Conservation (phyloP, 2,329 filamentous ascomycete species). For the Xylaria sp. region DNA sequence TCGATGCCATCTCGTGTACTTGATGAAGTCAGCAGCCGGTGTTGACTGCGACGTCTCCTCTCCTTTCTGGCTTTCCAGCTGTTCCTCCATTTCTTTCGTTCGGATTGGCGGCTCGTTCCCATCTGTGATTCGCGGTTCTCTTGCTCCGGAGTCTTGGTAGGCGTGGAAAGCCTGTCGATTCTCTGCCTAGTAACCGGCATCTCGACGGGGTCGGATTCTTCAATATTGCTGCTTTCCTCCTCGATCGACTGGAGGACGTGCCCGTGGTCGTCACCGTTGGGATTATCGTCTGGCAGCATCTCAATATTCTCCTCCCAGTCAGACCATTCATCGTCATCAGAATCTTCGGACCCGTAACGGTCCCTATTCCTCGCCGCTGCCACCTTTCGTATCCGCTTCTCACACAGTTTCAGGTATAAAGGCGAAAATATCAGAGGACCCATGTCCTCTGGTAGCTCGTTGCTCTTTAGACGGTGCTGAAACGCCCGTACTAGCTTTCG, state of each 20-base stretch:
- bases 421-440: slow-evolving; percentile 18
- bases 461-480: not conserved
- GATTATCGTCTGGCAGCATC: not conserved
- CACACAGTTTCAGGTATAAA: slow-evolving; percentile 7
- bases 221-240: not conserved
- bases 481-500: slow-evolving; percentile 4
- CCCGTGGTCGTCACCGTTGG: not conserved
- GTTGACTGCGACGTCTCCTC: not conserved
- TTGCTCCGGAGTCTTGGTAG: not conserved
- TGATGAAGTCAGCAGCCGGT: not conserved
- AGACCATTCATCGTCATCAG: slow-evolving; percentile 12
- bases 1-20: not conserved
- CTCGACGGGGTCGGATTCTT: not conserved
- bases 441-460: slow-evolving; percentile 20
- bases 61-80: not conserved
- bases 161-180: not conserved
- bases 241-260: slow-evolving; percentile 16
- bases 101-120: not conserved
- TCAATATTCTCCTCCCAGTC: slow-evolving; percentile 13
- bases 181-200: not conserved
- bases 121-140: not conserved
- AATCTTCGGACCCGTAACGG: not conserved
- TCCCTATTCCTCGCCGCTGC: not conserved
- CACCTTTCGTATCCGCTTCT: not conserved
- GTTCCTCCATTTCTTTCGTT: not conserved